Evolutionary conservation across 73 alveolate species (phyloP), one percentile per base, ranked within the genome.

Genomic region (Symbiodinium natans): DNA sequence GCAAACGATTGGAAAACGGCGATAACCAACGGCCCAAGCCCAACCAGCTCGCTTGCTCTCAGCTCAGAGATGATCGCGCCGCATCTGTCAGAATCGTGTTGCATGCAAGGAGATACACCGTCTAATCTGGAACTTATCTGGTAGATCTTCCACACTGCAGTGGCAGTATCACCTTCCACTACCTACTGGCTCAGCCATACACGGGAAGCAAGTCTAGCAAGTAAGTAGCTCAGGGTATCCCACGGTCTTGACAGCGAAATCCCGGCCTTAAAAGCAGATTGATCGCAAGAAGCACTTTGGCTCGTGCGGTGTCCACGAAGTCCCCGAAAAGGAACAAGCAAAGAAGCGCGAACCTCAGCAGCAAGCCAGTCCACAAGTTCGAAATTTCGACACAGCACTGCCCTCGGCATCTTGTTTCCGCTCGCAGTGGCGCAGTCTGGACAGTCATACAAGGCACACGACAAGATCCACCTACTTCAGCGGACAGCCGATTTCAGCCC

Each of bases 11-110:
- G 97, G 23, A 90, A 27, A 31, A 90, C 97, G 29, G 97, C 97
- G 54, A 90, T 90, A 41, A 90, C 71, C 74, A 90, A 85, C 36
- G 97, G 97, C 40, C 97, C 95, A n/a, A n/a, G 97, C 40, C 97
- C 84, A 68, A 63, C 97, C 89, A 73, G 80, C 10, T 54, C 89
- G 27, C 38, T 85, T 59, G 46, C 97, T 3, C 97, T 73, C 54
- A 40, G 80, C 40, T 90, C 97, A 34, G 80, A 52, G 40, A 90
- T 83, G 41, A 90, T 90, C 74, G 87, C 77, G 39, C 41, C 46
- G 97, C 97, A 90, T 85, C 97, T 90, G 87, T 9, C 95, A 52
- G 13, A 39, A 59, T 2, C 38, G 89, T 33, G n/a, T n/a, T n/a
- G n/a, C n/a, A n/a, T n/a, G n/a, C n/a, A n/a, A n/a, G n/a, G n/a